Evolutionary conservation across 2,329 filamentous ascomycete genomes (phyloP).

Genomic region (Chrysoporthe cubensis): DNA sequence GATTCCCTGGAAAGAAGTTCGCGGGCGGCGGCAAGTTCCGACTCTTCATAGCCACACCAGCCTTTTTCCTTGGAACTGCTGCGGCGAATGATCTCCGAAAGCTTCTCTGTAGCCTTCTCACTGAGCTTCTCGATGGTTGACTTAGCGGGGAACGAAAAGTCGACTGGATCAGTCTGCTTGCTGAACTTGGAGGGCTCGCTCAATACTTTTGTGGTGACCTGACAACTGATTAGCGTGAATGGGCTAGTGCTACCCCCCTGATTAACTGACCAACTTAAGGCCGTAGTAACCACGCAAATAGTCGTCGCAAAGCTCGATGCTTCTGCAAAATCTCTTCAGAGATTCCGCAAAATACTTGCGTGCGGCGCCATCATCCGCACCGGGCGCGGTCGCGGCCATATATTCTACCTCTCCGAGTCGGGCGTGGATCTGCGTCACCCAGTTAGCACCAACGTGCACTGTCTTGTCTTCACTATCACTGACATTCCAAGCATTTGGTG

Average conservation of each 20-base stretch:
- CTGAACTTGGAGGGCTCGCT: conserved; percentile 46
- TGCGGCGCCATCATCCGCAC: conserved; percentile 43
- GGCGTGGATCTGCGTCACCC: conserved; percentile 71
- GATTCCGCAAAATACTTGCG: conserved; percentile 69
- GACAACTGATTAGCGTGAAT: conserved; percentile 34
- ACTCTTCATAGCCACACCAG: conserved; percentile 74
- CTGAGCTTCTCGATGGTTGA: conserved; percentile 70
- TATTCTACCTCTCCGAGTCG: conserved; percentile 82
- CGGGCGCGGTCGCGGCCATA: conserved; percentile 60
- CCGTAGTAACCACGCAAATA: conserved; percentile 94
- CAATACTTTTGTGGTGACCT: conserved; percentile 58
- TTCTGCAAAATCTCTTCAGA: conserved; percentile 83
- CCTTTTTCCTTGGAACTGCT: conserved; percentile 62
- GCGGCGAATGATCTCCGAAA: conserved; percentile 75
- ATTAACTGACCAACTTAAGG: conserved; percentile 69
- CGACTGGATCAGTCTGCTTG: conserved; percentile 53
- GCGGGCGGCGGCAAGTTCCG: conserved; percentile 73
- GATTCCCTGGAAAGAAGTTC: conserved; percentile 65
- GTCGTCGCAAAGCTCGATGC: conserved; percentile 90
- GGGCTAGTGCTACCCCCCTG: not conserved
- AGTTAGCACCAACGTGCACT: conserved; percentile 30
- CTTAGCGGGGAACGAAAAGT: conserved; percentile 57
- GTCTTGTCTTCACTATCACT: conserved; percentile 40
- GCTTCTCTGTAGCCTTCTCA: conserved; percentile 72
- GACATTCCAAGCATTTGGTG: conserved; percentile 95